Evolutionary conservation across 371 early-diverging fungal species (phyloP), one percentile per base, ranked within the genome.

Genomic region (Mortierella sp.): DNA sequence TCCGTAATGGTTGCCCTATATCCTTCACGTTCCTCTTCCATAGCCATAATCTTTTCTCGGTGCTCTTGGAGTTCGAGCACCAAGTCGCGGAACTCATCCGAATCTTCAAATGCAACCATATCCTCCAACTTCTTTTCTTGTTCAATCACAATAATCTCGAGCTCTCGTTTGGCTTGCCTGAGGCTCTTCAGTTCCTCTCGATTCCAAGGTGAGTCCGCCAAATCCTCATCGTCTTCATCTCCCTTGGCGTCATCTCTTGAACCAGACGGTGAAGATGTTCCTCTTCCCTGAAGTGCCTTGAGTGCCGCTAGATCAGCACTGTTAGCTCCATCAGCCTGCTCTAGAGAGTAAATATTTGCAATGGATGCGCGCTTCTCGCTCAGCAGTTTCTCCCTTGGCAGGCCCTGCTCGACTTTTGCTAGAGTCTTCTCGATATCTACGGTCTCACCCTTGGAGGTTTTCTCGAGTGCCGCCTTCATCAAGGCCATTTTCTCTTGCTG

Each of bases 51-150:
- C 41, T 78, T 69, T 24, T 86, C 84, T 15, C 81, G 70, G 58
- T 88, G 88, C 61, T 87, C 86, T 33, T 83, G 89, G 36, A 86
- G 65, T 28, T 82, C 86, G 9, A 80, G 24, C 59, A 78, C 72
- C 62, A 73, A 40, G 24, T 86, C 75, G 16, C 83, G 43, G 52
- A 86, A 84, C 0, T 85, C 84, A 33, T 86, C 87, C 47, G 82
- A 58, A 50, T 86, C 85, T 33, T 86, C 86, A 52, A 83, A 72
- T 7, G 76, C 76, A 38, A 85, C 76, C 69, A 81, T 71, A 58
- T 84, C 72, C 24, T 85, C 84, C 36, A 74, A 21, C 60, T 81
- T 79, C 41, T 70, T 71, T 33, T 77, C 72, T 28, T 81, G 69
- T 11, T 82, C 85, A 21, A 86, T 69, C 19, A 72, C 69, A 16